Evolutionary conservation across 2,329 filamentous ascomycete species (phyloP).

Genomic region (Aureobasidium musti): DNA sequence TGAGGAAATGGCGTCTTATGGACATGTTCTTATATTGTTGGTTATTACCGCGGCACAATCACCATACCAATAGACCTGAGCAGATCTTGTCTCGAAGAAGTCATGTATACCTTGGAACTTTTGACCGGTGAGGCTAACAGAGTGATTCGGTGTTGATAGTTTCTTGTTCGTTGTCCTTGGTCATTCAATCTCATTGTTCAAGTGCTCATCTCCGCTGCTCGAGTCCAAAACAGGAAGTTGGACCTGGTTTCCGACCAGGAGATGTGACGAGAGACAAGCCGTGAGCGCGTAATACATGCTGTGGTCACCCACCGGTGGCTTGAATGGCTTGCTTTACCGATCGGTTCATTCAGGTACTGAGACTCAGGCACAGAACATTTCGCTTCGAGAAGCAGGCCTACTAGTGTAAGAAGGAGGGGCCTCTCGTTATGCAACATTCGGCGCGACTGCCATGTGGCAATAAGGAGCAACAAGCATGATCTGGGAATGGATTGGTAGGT

Average conservation of each 20-base stretch:
- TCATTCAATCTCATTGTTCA: neutral
- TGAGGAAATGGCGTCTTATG: slow-evolving; percentile 4
- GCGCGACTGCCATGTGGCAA: slow-evolving; percentile 20
- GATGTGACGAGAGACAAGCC: neutral
- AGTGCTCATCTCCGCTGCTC: neutral
- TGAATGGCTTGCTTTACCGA: slow-evolving; percentile 15
- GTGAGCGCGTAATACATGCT: neutral
- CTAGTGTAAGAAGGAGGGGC: neutral
- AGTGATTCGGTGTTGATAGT: neutral
- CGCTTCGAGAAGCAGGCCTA: slow-evolving; percentile 11
- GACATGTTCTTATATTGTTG: neutral
- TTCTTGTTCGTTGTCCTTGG: slow-evolving; percentile 4
- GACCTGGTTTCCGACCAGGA: neutral
- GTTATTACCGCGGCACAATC: neutral
- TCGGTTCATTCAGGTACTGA: slow-evolving; percentile 1
- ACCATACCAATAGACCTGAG: neutral
- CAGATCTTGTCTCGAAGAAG: neutral
- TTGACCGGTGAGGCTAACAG: slow-evolving; percentile 11
- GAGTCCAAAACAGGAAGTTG: neutral
- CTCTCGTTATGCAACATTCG: slow-evolving; percentile 10
- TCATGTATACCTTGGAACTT: slow-evolving; percentile 6
- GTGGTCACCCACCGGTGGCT: neutral
- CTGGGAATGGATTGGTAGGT: neutral
- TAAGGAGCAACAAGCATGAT: neutral
- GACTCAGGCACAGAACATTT: slow-evolving; percentile 4